Conservation (phyloP, 169 alveolate genomes). For the Haemoproteus tartakovskyi region DNA sequence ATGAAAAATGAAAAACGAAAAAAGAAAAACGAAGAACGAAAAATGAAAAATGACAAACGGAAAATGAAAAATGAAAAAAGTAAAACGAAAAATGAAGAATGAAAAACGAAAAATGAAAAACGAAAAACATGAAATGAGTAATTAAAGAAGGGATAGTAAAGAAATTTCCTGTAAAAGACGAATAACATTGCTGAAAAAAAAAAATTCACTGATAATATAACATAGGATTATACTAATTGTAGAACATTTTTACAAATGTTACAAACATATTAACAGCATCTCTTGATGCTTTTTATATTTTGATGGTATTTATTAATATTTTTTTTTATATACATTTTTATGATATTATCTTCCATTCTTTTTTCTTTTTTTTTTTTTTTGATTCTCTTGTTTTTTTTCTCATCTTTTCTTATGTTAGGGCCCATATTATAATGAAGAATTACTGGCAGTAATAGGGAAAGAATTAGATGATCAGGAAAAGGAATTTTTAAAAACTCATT, state of each 20-base stretch:
- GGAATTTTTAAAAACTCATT: conserved; percentile 28
- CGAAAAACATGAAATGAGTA: background rate
- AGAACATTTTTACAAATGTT: no score
- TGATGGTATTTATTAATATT: no score
- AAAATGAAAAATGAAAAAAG: background rate
- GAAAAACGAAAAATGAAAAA: background rate
- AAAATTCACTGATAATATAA: no score
- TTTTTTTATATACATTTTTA: background rate
- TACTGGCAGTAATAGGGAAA: conserved; percentile 74
- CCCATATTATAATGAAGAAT: conserved; percentile 74
- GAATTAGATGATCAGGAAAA: conserved; percentile 75
- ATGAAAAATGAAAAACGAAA: background rate
- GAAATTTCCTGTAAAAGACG: no score
- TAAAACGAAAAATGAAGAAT: no score
- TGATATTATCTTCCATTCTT: background rate
- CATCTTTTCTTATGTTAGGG: conserved; percentile 33
- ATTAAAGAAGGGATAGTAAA: no score
- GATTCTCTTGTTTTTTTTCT: background rate
- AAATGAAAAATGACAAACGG: background rate
- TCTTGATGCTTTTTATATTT: no score
- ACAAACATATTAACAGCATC: no score
- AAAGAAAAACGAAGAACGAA: background rate
- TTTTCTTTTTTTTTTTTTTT: background rate
- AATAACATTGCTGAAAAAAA: no score
- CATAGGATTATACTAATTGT: no score